Percentiles rank a stretch among this genome's conserved stretches.
Evolutionary conservation across 2,329 filamentous ascomycete species (phyloP).

Genomic region (Fusarium subtropicale): DNA sequence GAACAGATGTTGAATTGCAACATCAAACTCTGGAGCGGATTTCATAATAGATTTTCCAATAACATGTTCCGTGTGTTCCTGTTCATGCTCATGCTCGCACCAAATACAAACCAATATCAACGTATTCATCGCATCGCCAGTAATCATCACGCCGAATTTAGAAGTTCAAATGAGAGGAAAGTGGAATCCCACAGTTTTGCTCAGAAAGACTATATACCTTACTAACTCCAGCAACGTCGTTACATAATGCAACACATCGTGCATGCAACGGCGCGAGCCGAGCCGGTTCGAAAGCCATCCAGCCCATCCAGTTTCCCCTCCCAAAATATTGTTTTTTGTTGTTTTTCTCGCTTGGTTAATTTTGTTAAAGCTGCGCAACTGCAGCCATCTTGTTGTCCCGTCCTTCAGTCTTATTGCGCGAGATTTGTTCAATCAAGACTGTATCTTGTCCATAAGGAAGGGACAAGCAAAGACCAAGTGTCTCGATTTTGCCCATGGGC

Average conservation of each 20-base stretch:
- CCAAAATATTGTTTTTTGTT: slow-evolving; percentile 40
- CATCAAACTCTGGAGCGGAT: neutral
- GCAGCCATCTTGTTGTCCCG: slow-evolving; percentile 28
- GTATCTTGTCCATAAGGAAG: slow-evolving; percentile 20
- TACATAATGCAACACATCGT: slow-evolving; percentile 17
- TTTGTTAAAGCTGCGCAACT: slow-evolving; percentile 30
- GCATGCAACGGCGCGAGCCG: slow-evolving; percentile 23
- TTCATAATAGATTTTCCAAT: neutral
- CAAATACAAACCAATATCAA: neutral
- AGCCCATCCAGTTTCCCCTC: slow-evolving; percentile 44
- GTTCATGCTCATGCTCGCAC: neutral
- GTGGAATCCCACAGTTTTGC: slow-evolving; percentile 41
- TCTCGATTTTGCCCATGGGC: slow-evolving; percentile 28
- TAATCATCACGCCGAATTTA: neutral
- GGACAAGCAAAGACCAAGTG: slow-evolving; percentile 26
- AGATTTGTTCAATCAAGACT: slow-evolving; percentile 25
- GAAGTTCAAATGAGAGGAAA: slow-evolving; percentile 37
- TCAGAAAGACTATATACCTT: slow-evolving; percentile 45
- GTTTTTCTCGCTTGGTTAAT: slow-evolving; percentile 44
- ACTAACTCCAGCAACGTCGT: slow-evolving; percentile 35
- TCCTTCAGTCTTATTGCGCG: slow-evolving; percentile 31
- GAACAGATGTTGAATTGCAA: neutral
- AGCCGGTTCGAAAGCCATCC: slow-evolving; percentile 44
- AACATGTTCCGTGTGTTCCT: neutral
- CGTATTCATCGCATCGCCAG: slow-evolving; percentile 1